Evolutionary conservation across 2,329 filamentous ascomycete genomes (phyloP), one percentile per base, ranked within the genome.

Genomic region (Diaporthe vaccinii): DNA sequence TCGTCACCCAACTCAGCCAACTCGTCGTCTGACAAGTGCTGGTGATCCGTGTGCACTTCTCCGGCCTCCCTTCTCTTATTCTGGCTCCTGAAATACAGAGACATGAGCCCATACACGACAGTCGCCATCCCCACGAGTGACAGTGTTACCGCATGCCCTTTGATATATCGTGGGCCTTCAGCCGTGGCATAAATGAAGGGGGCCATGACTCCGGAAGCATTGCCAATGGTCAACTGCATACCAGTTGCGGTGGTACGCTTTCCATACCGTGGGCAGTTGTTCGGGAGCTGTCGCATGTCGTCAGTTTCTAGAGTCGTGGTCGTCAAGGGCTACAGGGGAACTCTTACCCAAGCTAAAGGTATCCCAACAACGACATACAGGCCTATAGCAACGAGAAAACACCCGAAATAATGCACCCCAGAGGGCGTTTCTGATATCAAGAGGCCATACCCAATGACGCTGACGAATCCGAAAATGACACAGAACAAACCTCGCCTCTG

Each of bases 241-340:
- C 92, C 93, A 1, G 90, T 94, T 0, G 92, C 93, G 0, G 92
- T 93, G 0, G 93, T 93, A 44, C 94, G 87, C 82, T 95, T 96
- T 14, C 93, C 93, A 78, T 95, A 96, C 10, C 94, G 87, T 1
- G 94, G 94, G 22, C 89, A 88, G 76, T 95, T 95, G 25, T 89
- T 91, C 0, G 93, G 89, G 53, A 93, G 79, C 83, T 85, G 67
- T 17, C 3, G 14, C 3, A 10, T 36, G 31, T 22, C 2, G 22
- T 74, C 53, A 75, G 59, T 20, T 39, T 12, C 9, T 20, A 25
- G 39, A 3, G 20, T 28, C 36, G 10, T 34, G 20, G 5, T 17
- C 25, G 14, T 22, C 2, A 25, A n/a, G 15, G 22, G 34, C 14
- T 41, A 17, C 34, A 20, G 34, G 20, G 12, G 2, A 58, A 70